Evolutionary conservation across 2,329 filamentous ascomycete genomes (phyloP), one percentile per base, ranked within the genome.

Genomic region (Ophiostoma sp.): DNA sequence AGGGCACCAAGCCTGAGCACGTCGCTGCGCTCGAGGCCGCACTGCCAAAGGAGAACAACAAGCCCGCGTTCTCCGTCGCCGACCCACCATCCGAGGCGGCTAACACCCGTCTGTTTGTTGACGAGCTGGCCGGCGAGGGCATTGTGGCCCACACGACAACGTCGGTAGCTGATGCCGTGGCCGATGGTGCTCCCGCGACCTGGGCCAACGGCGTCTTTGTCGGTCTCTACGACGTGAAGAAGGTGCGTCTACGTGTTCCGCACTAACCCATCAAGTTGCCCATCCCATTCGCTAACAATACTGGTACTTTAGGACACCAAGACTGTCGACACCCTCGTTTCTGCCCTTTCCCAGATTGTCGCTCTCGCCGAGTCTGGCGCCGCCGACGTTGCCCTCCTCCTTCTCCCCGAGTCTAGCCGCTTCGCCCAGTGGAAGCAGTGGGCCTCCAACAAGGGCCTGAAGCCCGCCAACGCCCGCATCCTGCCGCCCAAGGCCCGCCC

Each of bases 381-480:
- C 66, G 83, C 90, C 77, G 87, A 91, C 75, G 87, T 87, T 31
- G 86, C 87, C 12, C 78, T 90, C 52, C 78, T 92, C 17, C 80
- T 90, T 72, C 80, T 91, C 25, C 87, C 88, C 70, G 80, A 85
- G 72, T 81, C 81, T n/a, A 80, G 79, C 76, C 82, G 82, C 74
- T 75, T 77, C 50, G 82, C 82, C 22, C 79, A 80, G 72, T 71
- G 81, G 68, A 78, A 78, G 75, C 76, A 79, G 74, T 87, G 85
- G 84, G 80, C 83, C 57, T 80, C 81, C 50, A 78, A 77, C 72
- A 81, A 55, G 76, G 72, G 74, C 75, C 17, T 80, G 55, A 48
- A 72, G 15, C 59, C 63, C n/a, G 70, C 50, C 28, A 39, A 50
- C 15, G 86, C 57, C 36, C 39, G 61, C 50, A 36, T 42, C 17